A percentile compares a stretch with the other conserved stretches of the same genome.
These are phyloP conservation scores for Stentor coeruleus DNA, from an alignment of 73 alveolate species.

Conservation along the genomic window DNA sequence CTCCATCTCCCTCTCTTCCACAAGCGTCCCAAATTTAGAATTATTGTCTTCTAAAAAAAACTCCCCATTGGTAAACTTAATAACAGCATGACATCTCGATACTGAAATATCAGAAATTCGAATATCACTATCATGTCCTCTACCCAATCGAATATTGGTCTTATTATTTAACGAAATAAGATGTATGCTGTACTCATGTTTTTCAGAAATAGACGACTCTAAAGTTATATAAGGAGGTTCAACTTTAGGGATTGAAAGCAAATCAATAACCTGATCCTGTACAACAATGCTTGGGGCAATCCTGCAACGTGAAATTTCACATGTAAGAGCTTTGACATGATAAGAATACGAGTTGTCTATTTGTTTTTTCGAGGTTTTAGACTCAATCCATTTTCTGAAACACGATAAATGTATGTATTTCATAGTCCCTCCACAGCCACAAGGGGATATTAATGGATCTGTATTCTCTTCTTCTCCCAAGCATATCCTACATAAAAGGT, in stretches of 20 bases:
- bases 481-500: constrained; percentile 50
- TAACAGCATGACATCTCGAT: constrained; percentile 49
- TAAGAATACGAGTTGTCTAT: constrained; percentile 32
- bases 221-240: constrained; percentile 15
- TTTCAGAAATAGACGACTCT: constrained; percentile 6
- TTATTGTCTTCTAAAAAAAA: constrained; percentile 21
- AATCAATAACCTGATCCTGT: background rate
- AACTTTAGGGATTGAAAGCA: background rate
- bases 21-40: constrained; percentile 29
- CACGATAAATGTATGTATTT: constrained; percentile 50
- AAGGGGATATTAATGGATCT: constrained; percentile 61
- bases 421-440: constrained; percentile 71
- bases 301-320: constrained; percentile 54
- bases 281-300: constrained; percentile 25
- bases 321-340: constrained; percentile 42
- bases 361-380: constrained; percentile 29
- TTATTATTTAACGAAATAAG: constrained; percentile 43
- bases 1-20: background rate
- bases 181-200: background rate
- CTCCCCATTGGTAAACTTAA: constrained; percentile 24
- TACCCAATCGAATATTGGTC: constrained; percentile 45
- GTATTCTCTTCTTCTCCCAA: constrained; percentile 30
- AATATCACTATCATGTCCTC: constrained; percentile 65
- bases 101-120: constrained; percentile 68
- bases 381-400: constrained; percentile 51